Percentiles rank a stretch among this genome's conserved stretches.
These are phyloP conservation scores for Paxillus ammoniavirescens DNA, from an alignment of 768 basidiomycete species.

Conservation along the genomic window DNA sequence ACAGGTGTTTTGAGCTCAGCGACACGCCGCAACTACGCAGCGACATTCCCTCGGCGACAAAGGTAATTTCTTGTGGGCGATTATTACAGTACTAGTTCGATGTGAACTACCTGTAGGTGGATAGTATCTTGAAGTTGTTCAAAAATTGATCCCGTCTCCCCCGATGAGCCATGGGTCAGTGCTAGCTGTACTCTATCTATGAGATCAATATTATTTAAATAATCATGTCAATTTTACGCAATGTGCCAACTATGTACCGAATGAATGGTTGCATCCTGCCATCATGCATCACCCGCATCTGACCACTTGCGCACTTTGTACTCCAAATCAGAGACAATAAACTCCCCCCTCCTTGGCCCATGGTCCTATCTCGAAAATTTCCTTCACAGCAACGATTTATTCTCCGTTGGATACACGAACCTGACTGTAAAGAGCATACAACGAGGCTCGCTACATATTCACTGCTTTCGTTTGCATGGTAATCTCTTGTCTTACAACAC, in stretches of 20 bases:
- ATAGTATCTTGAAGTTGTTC: background rate
- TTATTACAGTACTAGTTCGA: no score
- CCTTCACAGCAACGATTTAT: background rate
- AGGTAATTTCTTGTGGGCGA: background rate
- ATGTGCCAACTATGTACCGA: background rate
- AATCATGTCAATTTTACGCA: no score
- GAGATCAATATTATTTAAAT: no score
- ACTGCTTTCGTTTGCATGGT: background rate
- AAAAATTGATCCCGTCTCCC: background rate
- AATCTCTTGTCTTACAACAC: background rate
- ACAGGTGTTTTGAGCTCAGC: slow-evolving; percentile 5
- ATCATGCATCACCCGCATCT: no score
- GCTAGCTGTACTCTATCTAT: no score
- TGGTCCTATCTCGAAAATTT: background rate
- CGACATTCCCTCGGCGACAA: background rate
- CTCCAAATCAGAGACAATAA: background rate
- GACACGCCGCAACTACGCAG: background rate
- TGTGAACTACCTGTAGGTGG: no score
- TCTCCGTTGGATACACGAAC: background rate
- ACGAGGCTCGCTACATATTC: background rate
- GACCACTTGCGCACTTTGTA: background rate
- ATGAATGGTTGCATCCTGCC: background rate
- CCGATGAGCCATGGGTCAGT: no score
- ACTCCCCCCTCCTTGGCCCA: background rate
- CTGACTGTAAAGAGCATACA: background rate